Percentiles rank a stretch among this genome's conserved stretches.
phyloP scores from a whole-genome alignment of 2,329 filamentous ascomycete genomes.

The Aspergillus pseudoviridinutans region DNA sequence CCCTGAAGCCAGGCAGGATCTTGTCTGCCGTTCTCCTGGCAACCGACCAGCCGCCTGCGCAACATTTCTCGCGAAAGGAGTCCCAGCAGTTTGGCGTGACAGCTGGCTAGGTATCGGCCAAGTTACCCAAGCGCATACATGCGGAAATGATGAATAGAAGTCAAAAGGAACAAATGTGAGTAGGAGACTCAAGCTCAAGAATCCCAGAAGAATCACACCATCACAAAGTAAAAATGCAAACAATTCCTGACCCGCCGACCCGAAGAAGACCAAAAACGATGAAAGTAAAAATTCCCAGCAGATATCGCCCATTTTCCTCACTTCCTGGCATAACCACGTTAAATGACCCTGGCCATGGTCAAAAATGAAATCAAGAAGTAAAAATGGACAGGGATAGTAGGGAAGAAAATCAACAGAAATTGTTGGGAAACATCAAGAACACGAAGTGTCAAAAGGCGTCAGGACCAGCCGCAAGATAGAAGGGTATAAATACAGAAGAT shows the following conservation, averaged over 20 bases:
- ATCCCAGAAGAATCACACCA: conserved; percentile 11
- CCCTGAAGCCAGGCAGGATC: background rate
- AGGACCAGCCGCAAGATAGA: conserved; percentile 36
- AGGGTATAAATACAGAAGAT: conserved; percentile 24
- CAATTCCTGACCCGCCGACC: conserved; percentile 27
- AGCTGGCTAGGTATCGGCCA: conserved; percentile 2
- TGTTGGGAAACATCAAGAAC: conserved; percentile 30
- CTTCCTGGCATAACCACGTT: conserved; percentile 41
- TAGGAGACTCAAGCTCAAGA: conserved; percentile 5
- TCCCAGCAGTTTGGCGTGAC: conserved; percentile 1
- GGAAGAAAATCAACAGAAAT: conserved; percentile 17
- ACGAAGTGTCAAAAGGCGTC: conserved; percentile 24
- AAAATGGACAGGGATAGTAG: conserved; percentile 17
- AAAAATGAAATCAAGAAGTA: conserved; percentile 15
- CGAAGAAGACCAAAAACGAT: conserved; percentile 39
- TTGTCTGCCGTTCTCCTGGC: background rate
- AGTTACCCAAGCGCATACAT: conserved; percentile 9
- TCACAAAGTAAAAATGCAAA: conserved; percentile 23
- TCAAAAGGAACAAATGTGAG: conserved; percentile 4
- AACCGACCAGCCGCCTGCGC: background rate
- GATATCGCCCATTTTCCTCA: conserved; percentile 35
- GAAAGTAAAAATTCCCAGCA: conserved; percentile 20
- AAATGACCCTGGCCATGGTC: conserved; percentile 25
- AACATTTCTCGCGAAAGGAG: conserved; percentile 1
- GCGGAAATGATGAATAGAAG: conserved; percentile 1